Evolutionary conservation across 2,329 filamentous ascomycete genomes (phyloP), one percentile per base, ranked within the genome.

Genomic region (Cercospora janseana): DNA sequence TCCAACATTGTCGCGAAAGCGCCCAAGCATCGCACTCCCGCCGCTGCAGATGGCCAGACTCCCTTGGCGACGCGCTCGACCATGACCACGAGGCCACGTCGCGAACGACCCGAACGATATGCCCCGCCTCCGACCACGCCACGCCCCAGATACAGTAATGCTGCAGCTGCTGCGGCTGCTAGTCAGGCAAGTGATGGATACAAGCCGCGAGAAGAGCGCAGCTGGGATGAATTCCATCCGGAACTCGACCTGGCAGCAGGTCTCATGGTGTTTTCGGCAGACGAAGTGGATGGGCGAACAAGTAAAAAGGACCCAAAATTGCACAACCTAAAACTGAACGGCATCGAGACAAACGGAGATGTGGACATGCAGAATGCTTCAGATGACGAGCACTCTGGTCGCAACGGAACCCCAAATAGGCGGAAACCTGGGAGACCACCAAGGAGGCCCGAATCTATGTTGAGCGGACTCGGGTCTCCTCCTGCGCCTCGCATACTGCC

Each of bases 181-280:
- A 86, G 93, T 52, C 88, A 89, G 60, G 90, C 95, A 66, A 91
- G 84, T 63, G 93, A 97, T 74, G 91, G 92, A 43, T 97, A 97
- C 72, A 98, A 98, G 69, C 93, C 93, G 24, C 81, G 93, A 64
- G 93, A 98, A 72, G 93, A 98, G 73, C 84, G 92, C 56, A 88
- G 89, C 45, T 98, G 92, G 90, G 91, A 96, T 65, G 93, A 98
- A 68, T 97, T 97, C 58, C 93, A 98, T 69, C 90, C 89, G 0
- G 88, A 96, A 63, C 80, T 98, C 45, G 91, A 97, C 72, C 90
- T 96, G 41, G 89, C 95, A 49, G 79, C 79, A 9, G 81, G 80
- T 3, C 86, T 96, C 57, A 82, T 86, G 59, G 77, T 95, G 2
- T 91, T 91, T 65, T 82, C 80, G 41, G 84, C 90, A 2, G 85